These are phyloP conservation scores for Parvularia atlantis DNA, from an alignment of 78 protist genomes.

Conservation along the genomic window DNA sequence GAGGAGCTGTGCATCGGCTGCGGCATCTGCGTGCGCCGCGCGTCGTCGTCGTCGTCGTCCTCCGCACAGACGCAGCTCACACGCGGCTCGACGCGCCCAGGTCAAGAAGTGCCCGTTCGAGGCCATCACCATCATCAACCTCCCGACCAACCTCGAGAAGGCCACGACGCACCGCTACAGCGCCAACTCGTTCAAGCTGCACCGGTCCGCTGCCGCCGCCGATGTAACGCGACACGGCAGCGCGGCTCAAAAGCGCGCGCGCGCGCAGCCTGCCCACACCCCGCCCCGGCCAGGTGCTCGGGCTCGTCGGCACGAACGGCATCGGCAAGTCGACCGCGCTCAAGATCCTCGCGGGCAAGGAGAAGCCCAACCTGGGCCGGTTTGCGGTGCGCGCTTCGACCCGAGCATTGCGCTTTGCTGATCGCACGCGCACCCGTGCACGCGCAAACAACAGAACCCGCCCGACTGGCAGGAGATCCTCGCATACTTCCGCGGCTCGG, in stretches of 20 bases:
- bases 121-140: conserved; percentile 96
- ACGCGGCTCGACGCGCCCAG: too few species aligned
- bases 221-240: background rate
- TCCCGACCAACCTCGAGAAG: conserved; percentile 84
- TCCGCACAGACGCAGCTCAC: too few species aligned
- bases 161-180: conserved; percentile 95
- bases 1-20: conserved; percentile 99
- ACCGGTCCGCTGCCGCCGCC: conserved; percentile 48
- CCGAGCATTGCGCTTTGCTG: too few species aligned
- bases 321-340: conserved; percentile 99
- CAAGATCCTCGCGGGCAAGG: conserved; percentile 88
- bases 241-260: background rate
- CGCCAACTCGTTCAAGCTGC: conserved; percentile 98
- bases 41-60: too few species aligned
- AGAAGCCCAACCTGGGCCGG: conserved; percentile 97
- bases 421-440: too few species aligned
- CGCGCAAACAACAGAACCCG: conserved; percentile 11
- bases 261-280: conserved; percentile 93
- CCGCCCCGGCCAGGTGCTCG: conserved; percentile 98
- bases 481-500: conserved; percentile 93
- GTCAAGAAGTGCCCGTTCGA: conserved; percentile 98
- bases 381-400: conserved; percentile 44
- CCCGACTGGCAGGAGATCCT: conserved; percentile 99
- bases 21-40: conserved; percentile 97
- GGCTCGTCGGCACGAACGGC: conserved; percentile 99